Conservation (phyloP, 305 asterid species). For the Fraxinus greggii region DNA sequence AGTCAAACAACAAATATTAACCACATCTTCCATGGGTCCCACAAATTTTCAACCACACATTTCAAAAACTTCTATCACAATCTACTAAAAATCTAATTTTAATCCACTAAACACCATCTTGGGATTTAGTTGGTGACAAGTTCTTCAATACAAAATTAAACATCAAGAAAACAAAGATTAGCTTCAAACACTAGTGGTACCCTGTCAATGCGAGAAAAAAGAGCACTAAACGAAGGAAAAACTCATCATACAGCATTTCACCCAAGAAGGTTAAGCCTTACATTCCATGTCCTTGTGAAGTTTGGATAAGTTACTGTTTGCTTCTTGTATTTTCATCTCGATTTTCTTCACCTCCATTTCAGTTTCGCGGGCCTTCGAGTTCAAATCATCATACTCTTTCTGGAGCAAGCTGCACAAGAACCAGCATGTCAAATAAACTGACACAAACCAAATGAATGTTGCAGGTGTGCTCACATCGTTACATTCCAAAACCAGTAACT, state of each 20-base stretch:
- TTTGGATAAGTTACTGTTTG: conserved; percentile 65
- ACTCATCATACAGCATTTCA: background rate
- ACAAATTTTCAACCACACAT: no score
- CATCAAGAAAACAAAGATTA: conserved; percentile 10
- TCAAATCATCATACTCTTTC: conserved; percentile 73
- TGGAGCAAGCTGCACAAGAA: conserved; percentile 59
- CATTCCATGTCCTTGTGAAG: conserved; percentile 75
- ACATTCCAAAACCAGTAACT: background rate
- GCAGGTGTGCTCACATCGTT: background rate
- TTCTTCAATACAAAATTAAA: conserved; percentile 11
- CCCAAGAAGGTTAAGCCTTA: conserved; percentile 36
- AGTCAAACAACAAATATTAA: no score
- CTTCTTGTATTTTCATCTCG: conserved; percentile 80
- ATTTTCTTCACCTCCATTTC: conserved; percentile 73
- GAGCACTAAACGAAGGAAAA: background rate
- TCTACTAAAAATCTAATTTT: no score
- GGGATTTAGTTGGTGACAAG: conserved; percentile 11
- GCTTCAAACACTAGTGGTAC: background rate
- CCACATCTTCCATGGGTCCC: no score
- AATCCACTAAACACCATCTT: no score
- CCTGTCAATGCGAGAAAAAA: background rate
- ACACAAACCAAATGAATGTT: background rate
- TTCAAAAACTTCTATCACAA: no score
- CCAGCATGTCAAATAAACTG: conserved; percentile 23
- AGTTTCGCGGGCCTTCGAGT: conserved; percentile 72